Evolutionary conservation across 1,139 yeast species (phyloP), one percentile per base, ranked within the genome.

Genomic region (Blastobotrys elegans): DNA sequence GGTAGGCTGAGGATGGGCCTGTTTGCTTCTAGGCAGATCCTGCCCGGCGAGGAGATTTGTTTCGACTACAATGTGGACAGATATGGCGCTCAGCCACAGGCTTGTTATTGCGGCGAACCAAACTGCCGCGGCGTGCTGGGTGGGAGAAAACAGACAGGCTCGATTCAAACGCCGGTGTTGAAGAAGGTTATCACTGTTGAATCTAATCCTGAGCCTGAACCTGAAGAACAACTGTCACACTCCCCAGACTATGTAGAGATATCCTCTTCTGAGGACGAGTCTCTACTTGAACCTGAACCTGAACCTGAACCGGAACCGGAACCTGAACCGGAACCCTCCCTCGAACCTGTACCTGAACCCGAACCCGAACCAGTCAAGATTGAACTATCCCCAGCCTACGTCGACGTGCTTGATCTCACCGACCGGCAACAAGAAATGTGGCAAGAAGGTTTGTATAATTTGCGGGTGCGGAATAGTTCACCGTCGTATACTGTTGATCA

Each of bases 21-120:
- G 21, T 92, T 92, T 65, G 87, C 97, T 46, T 84, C 85, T 58
- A 72, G 95, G 54, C 67, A 72, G 30, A 87, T 92, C 48, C 50
- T 57, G n/a, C 67, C 67, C 48, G 96, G 96, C 42, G 97, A 92
- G 65, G 98, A 92, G 64, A 80, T 92, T 54, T 87, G 97, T 0
- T 90, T 92, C 68, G 96, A 92, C 67, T 92, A 92, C 66, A 92
- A 92, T 62, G 97, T 92, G 24, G 98, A 92, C 66, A 74, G 98
- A 52, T 92, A 89, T 65, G 98, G 98, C 24, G 95, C 97, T 1
- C 83, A 82, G 53, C 89, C 95, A 6, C 97, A 92, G 67, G 86
- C 88, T 21, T 92, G 98, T 67, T 86, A 85, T 67, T 92, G 98
- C 70, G 97, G 95, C 1, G 95, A 90, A 55, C 75, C 84, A 22